Evolutionary conservation across 768 basidiomycete species (phyloP).

Genomic region (Leccinum sublutescens): DNA sequence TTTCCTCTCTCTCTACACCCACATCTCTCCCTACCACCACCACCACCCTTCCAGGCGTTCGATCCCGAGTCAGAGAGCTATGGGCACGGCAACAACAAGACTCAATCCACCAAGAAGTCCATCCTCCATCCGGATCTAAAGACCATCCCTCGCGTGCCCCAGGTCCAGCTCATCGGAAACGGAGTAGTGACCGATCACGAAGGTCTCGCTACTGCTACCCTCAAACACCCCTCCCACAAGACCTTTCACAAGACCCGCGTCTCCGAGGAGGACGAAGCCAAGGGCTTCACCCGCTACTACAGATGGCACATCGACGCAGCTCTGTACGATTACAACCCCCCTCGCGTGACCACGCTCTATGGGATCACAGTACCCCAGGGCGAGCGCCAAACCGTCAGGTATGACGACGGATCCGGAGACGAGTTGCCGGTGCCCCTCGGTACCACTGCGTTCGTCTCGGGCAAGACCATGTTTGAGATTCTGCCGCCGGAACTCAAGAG

Average conservation of each 20-base stretch:
- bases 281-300: slow-evolving; percentile 85
- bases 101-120: slow-evolving; percentile 66
- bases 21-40: slow-evolving; percentile 6
- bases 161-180: slow-evolving; percentile 92
- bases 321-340: slow-evolving; percentile 71
- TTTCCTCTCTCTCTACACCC: neutral
- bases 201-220: slow-evolving; percentile 70
- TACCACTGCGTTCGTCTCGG: slow-evolving; percentile 82
- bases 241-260: slow-evolving; percentile 85
- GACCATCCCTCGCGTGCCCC: slow-evolving; percentile 83
- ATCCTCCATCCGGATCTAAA: slow-evolving; percentile 89
- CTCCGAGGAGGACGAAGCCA: slow-evolving; percentile 68
- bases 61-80: slow-evolving; percentile 63
- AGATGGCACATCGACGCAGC: slow-evolving; percentile 94
- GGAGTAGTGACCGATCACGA: slow-evolving; percentile 79
- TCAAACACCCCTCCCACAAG: slow-evolving; percentile 84
- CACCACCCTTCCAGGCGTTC: slow-evolving; percentile 57
- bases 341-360: slow-evolving; percentile 84
- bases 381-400: slow-evolving; percentile 58
- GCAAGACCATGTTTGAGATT: slow-evolving; percentile 81
- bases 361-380: slow-evolving; percentile 73
- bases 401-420: slow-evolving; percentile 88
- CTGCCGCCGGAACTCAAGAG: slow-evolving; percentile 71
- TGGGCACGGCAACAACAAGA: slow-evolving; percentile 90
- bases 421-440: slow-evolving; percentile 80